Conservation (phyloP, 2,329 filamentous ascomycete genomes). For the Shiraia bambusicola region DNA sequence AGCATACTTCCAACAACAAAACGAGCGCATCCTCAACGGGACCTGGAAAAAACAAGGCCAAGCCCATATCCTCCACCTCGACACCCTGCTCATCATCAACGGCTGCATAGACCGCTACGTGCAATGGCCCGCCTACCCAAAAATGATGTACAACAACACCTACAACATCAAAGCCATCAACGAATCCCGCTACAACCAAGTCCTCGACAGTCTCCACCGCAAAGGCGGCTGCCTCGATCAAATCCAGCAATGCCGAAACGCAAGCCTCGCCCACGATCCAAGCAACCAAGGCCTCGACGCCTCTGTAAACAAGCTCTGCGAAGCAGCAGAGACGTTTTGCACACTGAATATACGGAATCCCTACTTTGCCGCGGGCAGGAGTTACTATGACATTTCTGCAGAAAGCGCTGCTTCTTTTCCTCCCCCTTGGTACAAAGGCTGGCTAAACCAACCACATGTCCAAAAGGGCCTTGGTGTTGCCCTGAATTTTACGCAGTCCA, state of each 20-base stretch:
- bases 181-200: slow-evolving; percentile 49
- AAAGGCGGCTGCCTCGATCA: slow-evolving; percentile 57
- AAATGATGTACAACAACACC: slow-evolving; percentile 60
- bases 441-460: slow-evolving; percentile 59
- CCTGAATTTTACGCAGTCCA: slow-evolving; percentile 57
- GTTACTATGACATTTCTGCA: slow-evolving; percentile 61
- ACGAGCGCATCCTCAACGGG: slow-evolving; percentile 52
- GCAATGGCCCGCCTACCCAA: slow-evolving; percentile 51
- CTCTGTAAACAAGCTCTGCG: slow-evolving; percentile 46
- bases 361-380: slow-evolving; percentile 49
- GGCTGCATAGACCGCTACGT: slow-evolving; percentile 56
- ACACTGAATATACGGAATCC: slow-evolving; percentile 47
- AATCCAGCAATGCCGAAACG: slow-evolving; percentile 53
- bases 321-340: slow-evolving; percentile 50
- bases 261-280: slow-evolving; percentile 53
- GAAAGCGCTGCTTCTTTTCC: slow-evolving; percentile 46
- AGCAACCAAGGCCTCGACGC: slow-evolving; percentile 45
- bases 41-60: slow-evolving; percentile 39
- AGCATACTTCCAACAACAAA: slow-evolving; percentile 59
- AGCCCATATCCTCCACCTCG: slow-evolving; percentile 45
- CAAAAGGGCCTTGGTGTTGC: slow-evolving; percentile 58
- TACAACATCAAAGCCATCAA: slow-evolving; percentile 58
- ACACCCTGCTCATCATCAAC: slow-evolving; percentile 59
- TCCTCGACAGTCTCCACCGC: slow-evolving; percentile 48
- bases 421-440: slow-evolving; percentile 53